Percentiles rank a stretch among this genome's conserved stretches.
These are phyloP conservation scores for Dictyostelium intermedium DNA, from an alignment of 78 protist genomes.

Conservation along the genomic window DNA sequence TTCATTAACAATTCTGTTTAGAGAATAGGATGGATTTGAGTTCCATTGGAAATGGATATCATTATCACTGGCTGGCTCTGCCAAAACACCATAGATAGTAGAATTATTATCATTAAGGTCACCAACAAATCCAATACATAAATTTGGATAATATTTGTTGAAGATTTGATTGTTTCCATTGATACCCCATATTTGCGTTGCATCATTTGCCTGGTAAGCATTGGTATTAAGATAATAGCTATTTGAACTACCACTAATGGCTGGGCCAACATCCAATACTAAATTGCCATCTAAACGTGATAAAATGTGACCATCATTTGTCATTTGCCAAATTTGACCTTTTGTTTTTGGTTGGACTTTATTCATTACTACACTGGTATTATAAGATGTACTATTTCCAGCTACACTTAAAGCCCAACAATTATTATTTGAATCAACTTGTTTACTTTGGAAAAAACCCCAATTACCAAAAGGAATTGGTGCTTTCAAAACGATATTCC, in stretches of 20 bases:
- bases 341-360: not conserved
- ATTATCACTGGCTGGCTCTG: not conserved
- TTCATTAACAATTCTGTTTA: not conserved
- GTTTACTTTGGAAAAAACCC: not conserved
- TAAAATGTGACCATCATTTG: not conserved
- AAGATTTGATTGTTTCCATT: not conserved
- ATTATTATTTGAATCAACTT: not conserved
- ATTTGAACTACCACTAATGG: not conserved
- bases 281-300: not conserved
- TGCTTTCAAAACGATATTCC: not conserved
- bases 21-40: not conserved
- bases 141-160: not conserved
- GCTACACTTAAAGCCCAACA: not conserved
- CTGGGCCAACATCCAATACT: not conserved
- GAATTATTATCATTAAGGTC: not conserved
- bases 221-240: not conserved
- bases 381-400: not conserved
- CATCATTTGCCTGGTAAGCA: not conserved
- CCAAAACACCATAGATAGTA: not conserved
- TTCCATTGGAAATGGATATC: not conserved
- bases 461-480: not conserved
- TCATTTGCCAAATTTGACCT: slow-evolving; percentile 7
- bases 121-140: not conserved
- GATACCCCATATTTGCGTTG: not conserved
- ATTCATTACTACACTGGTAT: not conserved